Percentiles rank a stretch among this genome's conserved stretches.
These are phyloP conservation scores for Podospora pseudocomata DNA, from an alignment of 495 filamentous ascomycete species.

Conservation along the genomic window DNA sequence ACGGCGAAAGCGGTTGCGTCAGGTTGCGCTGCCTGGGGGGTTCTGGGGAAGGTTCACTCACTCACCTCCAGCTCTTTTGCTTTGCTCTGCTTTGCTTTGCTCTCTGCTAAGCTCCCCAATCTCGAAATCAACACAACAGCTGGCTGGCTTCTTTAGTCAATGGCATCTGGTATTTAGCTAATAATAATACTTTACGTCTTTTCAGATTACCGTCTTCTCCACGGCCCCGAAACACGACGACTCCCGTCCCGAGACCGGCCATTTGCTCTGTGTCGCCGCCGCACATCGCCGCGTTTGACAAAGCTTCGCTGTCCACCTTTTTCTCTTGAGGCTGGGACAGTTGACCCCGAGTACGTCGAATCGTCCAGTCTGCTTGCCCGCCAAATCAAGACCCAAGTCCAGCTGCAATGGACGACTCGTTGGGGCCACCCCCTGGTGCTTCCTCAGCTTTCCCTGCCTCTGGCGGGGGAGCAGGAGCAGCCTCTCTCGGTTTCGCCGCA, in stretches of 20 bases:
- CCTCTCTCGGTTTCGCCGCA: slow-evolving; percentile 28
- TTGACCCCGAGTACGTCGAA: not conserved
- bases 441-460: slow-evolving; percentile 26
- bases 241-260: slow-evolving; percentile 7
- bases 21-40: not conserved
- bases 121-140: not conserved
- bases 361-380: not conserved
- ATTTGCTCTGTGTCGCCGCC: not conserved
- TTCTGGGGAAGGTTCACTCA: too few species aligned
- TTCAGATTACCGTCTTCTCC: not conserved
- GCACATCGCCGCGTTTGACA: slow-evolving; percentile 5
- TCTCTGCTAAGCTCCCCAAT: not conserved
- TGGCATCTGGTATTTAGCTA: not conserved
- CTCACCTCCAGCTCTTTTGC: too few species aligned
- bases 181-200: not conserved
- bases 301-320: slow-evolving; percentile 4
- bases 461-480: slow-evolving; percentile 18
- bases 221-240: not conserved
- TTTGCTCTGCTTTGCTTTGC: not conserved
- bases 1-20: not conserved
- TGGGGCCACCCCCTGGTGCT: slow-evolving; percentile 24
- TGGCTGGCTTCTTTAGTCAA: not conserved
- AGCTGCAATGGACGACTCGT: slow-evolving; percentile 30
- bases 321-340: not conserved
- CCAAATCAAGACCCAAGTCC: not conserved